These are phyloP conservation scores for Zanthoxylum bungeanum DNA, from an alignment of 345 rosid genomes.

Conservation along the genomic window DNA sequence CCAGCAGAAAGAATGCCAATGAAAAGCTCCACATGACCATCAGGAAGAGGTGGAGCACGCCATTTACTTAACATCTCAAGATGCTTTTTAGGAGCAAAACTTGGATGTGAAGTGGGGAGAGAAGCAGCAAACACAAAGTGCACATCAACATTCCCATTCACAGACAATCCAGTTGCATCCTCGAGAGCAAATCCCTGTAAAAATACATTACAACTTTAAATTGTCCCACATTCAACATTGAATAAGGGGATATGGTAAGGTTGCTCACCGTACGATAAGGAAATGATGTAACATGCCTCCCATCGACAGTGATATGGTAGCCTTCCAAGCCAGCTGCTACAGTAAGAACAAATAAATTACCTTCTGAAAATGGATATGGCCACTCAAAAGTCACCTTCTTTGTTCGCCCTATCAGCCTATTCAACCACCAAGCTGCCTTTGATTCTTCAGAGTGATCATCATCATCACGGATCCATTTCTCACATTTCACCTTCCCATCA, in stretches of 20 bases:
- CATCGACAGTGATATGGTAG: slow-evolving; percentile 80
- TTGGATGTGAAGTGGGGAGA: slow-evolving; percentile 80
- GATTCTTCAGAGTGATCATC: slow-evolving; percentile 66
- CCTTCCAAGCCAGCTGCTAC: slow-evolving; percentile 92
- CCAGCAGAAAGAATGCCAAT: slow-evolving; percentile 95
- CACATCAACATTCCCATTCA: slow-evolving; percentile 76
- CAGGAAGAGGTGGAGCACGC: slow-evolving; percentile 72
- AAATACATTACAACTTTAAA: slow-evolving; percentile 16
- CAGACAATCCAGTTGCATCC: slow-evolving; percentile 91
- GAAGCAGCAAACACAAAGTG: slow-evolving; percentile 83
- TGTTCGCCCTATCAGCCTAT: slow-evolving; percentile 68
- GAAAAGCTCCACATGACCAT: slow-evolving; percentile 63
- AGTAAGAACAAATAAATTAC: slow-evolving; percentile 80
- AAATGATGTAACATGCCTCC: slow-evolving; percentile 87
- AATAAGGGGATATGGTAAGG: not conserved
- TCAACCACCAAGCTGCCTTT: slow-evolving; percentile 91
- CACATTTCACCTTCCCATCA: slow-evolving; percentile 86
- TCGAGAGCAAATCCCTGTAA: slow-evolving; percentile 85
- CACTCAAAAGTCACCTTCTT: slow-evolving; percentile 78
- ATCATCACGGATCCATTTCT: slow-evolving; percentile 96
- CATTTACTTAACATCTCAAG: slow-evolving; percentile 76
- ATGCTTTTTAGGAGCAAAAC: slow-evolving; percentile 79
- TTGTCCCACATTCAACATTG: slow-evolving; percentile 15
- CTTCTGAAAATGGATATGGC: slow-evolving; percentile 87
- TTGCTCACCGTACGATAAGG: slow-evolving; percentile 92